Evolutionary conservation across 192 early-diverging fungal species (phyloP).

Genomic region (Umbelopsis sp.): DNA sequence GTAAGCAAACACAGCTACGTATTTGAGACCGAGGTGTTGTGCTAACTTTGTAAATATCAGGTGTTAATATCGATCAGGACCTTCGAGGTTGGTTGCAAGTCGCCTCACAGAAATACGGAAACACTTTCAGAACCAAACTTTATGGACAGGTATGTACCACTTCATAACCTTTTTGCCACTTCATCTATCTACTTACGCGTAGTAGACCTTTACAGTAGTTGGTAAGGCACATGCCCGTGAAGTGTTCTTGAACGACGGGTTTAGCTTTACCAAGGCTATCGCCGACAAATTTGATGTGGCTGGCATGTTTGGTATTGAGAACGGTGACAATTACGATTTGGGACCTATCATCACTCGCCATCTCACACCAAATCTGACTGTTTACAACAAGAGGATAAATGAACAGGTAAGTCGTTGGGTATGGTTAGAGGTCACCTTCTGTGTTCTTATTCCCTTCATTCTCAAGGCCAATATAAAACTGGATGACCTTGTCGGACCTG

Average conservation of each 20-base stretch:
- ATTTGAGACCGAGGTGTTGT: neutral
- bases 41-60: neutral
- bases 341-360: neutral
- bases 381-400: conserved; percentile 7
- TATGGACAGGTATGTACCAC: neutral
- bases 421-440: too few species aligned
- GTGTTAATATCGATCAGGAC: neutral
- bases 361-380: conserved; percentile 9
- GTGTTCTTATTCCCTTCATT: neutral
- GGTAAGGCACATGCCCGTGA: conserved; percentile 1
- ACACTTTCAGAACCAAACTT: conserved; percentile 6
- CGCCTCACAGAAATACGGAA: conserved; percentile 8
- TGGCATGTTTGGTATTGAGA: neutral
- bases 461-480: neutral
- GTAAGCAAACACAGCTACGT: neutral
- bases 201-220: conserved; percentile 4
- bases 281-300: conserved; percentile 13
- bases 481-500: conserved; percentile 2
- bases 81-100: neutral
- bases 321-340: neutral
- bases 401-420: conserved; percentile 1
- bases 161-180: neutral
- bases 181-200: neutral
- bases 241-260: conserved; percentile 2
- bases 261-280: conserved; percentile 1